phyloP scores from a whole-genome alignment of 805 yeast species.

The Wickerhamiella musiphila region DNA sequence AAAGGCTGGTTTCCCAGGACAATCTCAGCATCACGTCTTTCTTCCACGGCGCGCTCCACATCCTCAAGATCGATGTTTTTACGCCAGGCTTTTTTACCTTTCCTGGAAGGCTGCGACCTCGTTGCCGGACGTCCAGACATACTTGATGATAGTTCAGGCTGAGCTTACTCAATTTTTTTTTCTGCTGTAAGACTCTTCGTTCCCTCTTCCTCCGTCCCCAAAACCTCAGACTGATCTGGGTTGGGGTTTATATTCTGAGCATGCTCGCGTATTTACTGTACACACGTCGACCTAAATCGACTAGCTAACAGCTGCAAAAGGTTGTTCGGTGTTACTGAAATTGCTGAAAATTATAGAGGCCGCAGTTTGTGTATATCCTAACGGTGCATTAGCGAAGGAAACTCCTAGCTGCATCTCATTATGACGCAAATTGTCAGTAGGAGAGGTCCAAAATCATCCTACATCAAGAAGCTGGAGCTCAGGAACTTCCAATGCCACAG shows the following conservation, averaged over 20 bases:
- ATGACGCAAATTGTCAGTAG: no score
- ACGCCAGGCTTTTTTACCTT: slow-evolving; percentile 87
- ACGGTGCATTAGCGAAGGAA: no score
- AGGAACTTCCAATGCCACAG: slow-evolving; percentile 36
- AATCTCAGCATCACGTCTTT: slow-evolving; percentile 40
- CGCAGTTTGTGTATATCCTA: no score
- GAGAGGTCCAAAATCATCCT: no score
- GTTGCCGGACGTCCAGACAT: slow-evolving; percentile 27
- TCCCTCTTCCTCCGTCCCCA: background rate
- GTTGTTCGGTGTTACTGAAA: no score
- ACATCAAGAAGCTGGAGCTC: slow-evolving; percentile 26
- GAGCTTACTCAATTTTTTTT: slow-evolving; percentile 1
- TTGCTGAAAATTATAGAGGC: no score
- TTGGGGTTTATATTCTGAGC: no score
- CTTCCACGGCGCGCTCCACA: slow-evolving; percentile 53
- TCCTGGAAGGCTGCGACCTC: slow-evolving; percentile 60
- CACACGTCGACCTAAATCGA: no score
- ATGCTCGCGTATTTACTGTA: no score
- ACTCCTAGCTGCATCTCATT: no score
- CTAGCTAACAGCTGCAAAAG: no score
- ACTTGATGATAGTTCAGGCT: background rate
- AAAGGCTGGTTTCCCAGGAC: slow-evolving; percentile 28
- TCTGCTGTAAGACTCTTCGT: background rate
- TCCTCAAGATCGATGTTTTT: slow-evolving; percentile 80
- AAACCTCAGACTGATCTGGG: no score